Base-by-base conservation (phyloP, 495 filamentous ascomycete species). In the Penicillium atrosanguineum region DNA sequence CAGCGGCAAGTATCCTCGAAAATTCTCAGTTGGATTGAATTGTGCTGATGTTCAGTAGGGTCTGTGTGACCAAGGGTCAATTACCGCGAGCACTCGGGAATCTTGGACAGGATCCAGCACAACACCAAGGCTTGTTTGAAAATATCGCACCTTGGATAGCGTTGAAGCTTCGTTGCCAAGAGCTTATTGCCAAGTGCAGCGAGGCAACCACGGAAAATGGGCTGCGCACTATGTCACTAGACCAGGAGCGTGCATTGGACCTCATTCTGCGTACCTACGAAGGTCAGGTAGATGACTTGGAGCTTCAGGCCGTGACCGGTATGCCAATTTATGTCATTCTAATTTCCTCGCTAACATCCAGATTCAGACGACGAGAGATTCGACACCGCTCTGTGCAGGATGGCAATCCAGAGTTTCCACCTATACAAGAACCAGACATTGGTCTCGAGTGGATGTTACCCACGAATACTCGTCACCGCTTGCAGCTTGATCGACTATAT, bases 391-490 rank as follows among this genome's bases (percentile, higher is more conserved):
- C 52, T 68, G 23, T 71, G 66, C 19, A 70, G 67, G 12, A 55
- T 79, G 41, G 61, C 62, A 28, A 60, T 78, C 43, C 72, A 74
- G 36, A 65, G 59, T 7, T 74, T 75, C 18, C 70, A 78, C 60
- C 71, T 79, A 26, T 72, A 69, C 54, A 76, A 76, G 53, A 67
- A 54, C 19, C 62, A 70, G 12, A 70, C 65, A 0, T 29, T 62
- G 0, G 48, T 62, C 4, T 64, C 68, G 12, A 65, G 61, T 7
- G 63, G 52, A 11, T 72, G 69, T 26, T 64, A 74, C 25, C 60
- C 62, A 4, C 65, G 67, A 8, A 58, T 79, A 16, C 53, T 69
- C 2, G 53, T 47, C 8, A 70, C 70, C 0, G 65, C 74, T 3
- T 76, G 72, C 52, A 53, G 51, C 3, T 50, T 74, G 16, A 67